Base-by-base conservation (phyloP, 2,329 filamentous ascomycete genomes). In the Ceratocystiopsis brevicomis region DNA sequence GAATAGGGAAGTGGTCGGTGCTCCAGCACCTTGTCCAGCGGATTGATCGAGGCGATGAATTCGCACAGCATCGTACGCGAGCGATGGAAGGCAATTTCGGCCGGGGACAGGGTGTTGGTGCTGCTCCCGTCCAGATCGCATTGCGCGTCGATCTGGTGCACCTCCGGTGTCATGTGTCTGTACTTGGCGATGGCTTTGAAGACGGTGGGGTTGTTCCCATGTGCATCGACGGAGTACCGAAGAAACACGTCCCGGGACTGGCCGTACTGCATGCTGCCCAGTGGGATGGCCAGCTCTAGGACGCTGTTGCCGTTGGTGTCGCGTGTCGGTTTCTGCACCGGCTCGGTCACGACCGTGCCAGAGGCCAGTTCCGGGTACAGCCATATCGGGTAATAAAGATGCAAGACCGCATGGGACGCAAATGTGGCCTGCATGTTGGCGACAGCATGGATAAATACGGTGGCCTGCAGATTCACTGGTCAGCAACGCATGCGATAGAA, bases 341-440 rank as follows among this genome's bases (percentile, higher is more conserved):
- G 53, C 0, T 52, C 41, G 14, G 61, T 47, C 17, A 57, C 53
- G 0, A 69, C 61, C 0, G 59, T 56, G 0, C 1, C 64, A 66
- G 8, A 57, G 59, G 59, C 60, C 40, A 66, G 58, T 19, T 59
- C 48, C 0, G 73, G 46, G 2, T 55, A 44, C 5, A 71, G 42
- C 0, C 50, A 48, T 3, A 51, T 45, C 0, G 62, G 56, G 40
- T 64, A 66, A 0, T 50, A 56, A 17, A 76, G 46, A 2, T 54
- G 56, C 2, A 77, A 53, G 0, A 50, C 56, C 3, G 66, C 66
- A 1, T 61, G 57, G 4, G 59, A 67, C 3, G 71, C 71, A 47
- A 66, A 75, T 0, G 73, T 77, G 3, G 67, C 64, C 50, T 74
- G 73, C 2, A 78, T 53, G 48, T 77, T 75, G 16, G 73, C 73